Evolutionary conservation across 2,329 filamentous ascomycete species (phyloP).

Genomic region (Saccharata proteae): DNA sequence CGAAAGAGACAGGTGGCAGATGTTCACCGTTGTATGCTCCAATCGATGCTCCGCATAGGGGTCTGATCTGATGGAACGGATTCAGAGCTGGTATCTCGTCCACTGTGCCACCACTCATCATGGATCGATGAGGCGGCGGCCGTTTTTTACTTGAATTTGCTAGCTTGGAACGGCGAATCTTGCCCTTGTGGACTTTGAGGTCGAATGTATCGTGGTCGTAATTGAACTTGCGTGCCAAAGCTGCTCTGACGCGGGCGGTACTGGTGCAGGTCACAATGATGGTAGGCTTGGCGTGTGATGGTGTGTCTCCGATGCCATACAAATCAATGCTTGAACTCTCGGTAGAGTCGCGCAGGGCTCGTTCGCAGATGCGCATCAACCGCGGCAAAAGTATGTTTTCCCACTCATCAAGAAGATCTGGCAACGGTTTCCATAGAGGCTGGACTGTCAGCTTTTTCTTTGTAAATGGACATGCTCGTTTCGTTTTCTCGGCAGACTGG

Average conservation of each 20-base stretch:
- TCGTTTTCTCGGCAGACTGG: conserved; percentile 3
- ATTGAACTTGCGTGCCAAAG: conserved; percentile 57
- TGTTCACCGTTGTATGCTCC: conserved; percentile 82
- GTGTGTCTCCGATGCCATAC: conserved; percentile 59
- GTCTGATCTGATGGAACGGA: conserved; percentile 64
- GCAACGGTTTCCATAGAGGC: conserved; percentile 39
- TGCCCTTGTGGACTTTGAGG: conserved; percentile 61
- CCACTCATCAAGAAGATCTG: conserved; percentile 58
- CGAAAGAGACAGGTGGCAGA: conserved; percentile 80
- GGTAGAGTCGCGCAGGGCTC: conserved; percentile 59
- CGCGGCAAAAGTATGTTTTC: conserved; percentile 59
- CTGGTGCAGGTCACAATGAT: conserved; percentile 69
- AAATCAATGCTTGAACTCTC: conserved; percentile 72
- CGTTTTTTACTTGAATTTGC: conserved; percentile 18
- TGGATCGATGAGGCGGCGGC: conserved; percentile 25
- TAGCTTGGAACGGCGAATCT: conserved; percentile 50
- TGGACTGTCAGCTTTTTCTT: conserved; percentile 26
- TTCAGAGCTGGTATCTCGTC: conserved; percentile 42
- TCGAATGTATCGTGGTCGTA: conserved; percentile 55
- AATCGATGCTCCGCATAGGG: conserved; percentile 80
- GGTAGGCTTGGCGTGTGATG: conserved; percentile 55
- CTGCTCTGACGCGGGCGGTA: conserved; percentile 57
- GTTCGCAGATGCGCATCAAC: conserved; percentile 57
- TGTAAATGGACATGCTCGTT: conserved; percentile 1
- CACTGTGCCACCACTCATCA: conserved; percentile 25